Conservation (phyloP, 2,329 filamentous ascomycete species). For the Aspergillus hiratsukae region DNA sequence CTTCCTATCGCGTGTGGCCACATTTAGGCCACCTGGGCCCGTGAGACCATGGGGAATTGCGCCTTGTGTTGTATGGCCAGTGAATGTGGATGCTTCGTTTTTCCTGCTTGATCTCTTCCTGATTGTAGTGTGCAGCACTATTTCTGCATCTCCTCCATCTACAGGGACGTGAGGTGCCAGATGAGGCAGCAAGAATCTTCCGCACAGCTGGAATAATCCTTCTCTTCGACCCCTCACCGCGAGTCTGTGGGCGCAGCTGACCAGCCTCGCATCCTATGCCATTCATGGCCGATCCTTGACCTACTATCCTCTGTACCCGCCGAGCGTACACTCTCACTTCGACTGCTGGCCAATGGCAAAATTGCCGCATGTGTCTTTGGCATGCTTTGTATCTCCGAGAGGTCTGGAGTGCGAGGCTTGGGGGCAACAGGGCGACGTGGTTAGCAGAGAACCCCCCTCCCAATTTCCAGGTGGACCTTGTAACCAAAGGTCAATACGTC, state of each 20-base stretch:
- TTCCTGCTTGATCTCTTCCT: not conserved
- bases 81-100: not conserved
- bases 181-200: not conserved
- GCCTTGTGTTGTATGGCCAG: not conserved
- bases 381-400: not conserved
- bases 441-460: not conserved
- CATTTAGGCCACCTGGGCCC: not conserved
- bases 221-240: not conserved
- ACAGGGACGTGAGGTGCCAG: not conserved
- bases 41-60: not conserved
- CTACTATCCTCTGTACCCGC: not conserved
- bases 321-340: not conserved
- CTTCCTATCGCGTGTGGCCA: not conserved
- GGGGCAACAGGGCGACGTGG: not conserved
- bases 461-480: not conserved
- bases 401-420: not conserved
- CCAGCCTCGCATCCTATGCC: not conserved
- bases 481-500: not conserved
- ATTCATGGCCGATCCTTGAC: not conserved
- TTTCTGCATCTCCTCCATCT: not conserved
- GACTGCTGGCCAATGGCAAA: not conserved
- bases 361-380: not conserved
- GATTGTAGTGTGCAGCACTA: not conserved
- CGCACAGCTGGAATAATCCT: not conserved
- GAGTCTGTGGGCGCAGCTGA: not conserved